These are phyloP conservation scores for Botrytis cinerea DNA, from an alignment of 2,329 filamentous ascomycete genomes.

Conservation along the genomic window DNA sequence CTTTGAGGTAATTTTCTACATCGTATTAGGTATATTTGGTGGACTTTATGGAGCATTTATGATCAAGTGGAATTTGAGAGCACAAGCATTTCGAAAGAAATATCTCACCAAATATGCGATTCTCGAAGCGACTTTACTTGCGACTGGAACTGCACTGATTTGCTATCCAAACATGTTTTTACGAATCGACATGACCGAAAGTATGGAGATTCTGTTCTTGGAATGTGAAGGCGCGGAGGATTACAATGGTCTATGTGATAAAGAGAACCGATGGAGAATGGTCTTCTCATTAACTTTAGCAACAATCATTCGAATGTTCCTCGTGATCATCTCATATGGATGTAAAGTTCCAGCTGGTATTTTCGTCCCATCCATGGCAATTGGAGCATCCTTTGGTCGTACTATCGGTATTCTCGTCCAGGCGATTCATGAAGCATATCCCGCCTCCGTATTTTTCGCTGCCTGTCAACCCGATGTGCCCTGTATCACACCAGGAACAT, in stretches of 20 bases:
- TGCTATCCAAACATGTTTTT: constrained; percentile 97
- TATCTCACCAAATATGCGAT: constrained; percentile 84
- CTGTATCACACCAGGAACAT: constrained; percentile 96
- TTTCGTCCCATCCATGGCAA: constrained; percentile 97
- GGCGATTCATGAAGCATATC: constrained; percentile 80
- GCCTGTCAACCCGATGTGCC: constrained; percentile 88
- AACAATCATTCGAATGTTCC: constrained; percentile 75
- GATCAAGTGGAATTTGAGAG: constrained; percentile 94
- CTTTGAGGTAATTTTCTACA: constrained; percentile 91
- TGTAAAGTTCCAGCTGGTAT: constrained; percentile 98
- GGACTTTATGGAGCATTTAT: constrained; percentile 95
- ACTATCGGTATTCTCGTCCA: constrained; percentile 95
- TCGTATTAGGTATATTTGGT: constrained; percentile 88
- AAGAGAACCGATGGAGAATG: constrained; percentile 73
- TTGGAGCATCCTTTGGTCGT: constrained; percentile 90
- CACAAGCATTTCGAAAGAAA: constrained; percentile 90
- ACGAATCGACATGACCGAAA: constrained; percentile 97
- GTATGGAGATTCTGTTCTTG: constrained; percentile 95
- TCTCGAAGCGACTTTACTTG: constrained; percentile 81
- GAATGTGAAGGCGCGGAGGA: constrained; percentile 90
- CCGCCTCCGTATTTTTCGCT: constrained; percentile 80
- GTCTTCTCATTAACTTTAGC: constrained; percentile 76
- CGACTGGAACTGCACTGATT: constrained; percentile 81
- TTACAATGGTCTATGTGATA: constrained; percentile 86
- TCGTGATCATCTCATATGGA: constrained; percentile 95